A percentile compares a stretch with the other conserved stretches of the same genome.
Conservation (phyloP, 176 grass and related monocot species). For the Raddia distichophylla region DNA sequence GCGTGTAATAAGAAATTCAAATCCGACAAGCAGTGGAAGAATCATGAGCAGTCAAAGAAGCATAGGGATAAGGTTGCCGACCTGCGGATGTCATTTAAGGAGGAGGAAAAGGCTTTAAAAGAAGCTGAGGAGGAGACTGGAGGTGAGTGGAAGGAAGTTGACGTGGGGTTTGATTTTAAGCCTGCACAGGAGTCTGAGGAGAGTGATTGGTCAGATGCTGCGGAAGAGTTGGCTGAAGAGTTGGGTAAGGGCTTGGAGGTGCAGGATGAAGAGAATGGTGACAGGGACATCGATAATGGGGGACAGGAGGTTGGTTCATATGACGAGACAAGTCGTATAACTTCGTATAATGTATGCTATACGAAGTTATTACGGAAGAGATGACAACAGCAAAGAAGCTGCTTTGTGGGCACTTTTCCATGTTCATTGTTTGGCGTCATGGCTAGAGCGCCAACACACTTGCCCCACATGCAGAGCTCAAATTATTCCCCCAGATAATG, state of each 20-base stretch:
- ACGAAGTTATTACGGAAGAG: too few species aligned
- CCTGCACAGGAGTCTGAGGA: conserved; percentile 69
- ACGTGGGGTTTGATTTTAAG: conserved; percentile 77
- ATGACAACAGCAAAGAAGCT: conserved; percentile 93
- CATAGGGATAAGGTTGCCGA: conserved; percentile 85
- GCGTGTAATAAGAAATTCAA: conserved; percentile 97
- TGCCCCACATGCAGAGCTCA: conserved; percentile 97
- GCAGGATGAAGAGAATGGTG: conserved; percentile 42
- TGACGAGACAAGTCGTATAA: conserved; percentile 60
- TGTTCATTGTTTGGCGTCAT: conserved; percentile 92
- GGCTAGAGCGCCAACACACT: conserved; percentile 92
- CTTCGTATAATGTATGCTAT: too few species aligned
- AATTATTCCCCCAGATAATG: conserved; percentile 77
- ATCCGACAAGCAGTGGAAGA: conserved; percentile 98
- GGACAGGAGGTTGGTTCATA: conserved; percentile 64
- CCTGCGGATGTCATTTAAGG: conserved; percentile 66
- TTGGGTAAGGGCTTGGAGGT: conserved; percentile 54
- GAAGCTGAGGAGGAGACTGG: conserved; percentile 51
- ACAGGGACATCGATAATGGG: conserved; percentile 30
- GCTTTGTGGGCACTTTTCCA: conserved; percentile 95
- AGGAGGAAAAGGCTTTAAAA: conserved; percentile 69
- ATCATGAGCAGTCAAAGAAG: conserved; percentile 97
- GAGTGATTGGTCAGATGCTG: conserved; percentile 56
- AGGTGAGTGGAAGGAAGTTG: conserved; percentile 46
- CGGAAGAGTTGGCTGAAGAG: conserved; percentile 67